A percentile compares a stretch with the other conserved stretches of the same genome.
Evolutionary conservation across 495 filamentous ascomycete genomes (phyloP).

Genomic region (Aspergillus steynii): DNA sequence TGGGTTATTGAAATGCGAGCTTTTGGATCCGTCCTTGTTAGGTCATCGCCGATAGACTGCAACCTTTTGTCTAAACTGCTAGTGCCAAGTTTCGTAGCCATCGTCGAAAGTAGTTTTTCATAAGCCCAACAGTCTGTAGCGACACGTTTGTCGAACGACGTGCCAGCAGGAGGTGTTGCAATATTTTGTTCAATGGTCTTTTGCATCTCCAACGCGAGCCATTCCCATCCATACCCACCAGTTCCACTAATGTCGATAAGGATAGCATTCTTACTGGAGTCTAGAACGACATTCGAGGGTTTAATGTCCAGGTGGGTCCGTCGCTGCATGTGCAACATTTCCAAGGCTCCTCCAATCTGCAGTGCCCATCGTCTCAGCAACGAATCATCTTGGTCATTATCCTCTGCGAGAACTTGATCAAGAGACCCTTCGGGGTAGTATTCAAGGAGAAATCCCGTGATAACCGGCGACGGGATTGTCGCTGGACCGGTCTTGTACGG

Average conservation of each 20-base stretch:
- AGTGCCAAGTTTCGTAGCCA: slow-evolving; percentile 14
- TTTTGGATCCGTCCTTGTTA: slow-evolving; percentile 17
- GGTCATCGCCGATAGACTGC: slow-evolving; percentile 9
- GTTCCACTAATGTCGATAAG: slow-evolving; percentile 24
- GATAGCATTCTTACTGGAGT: slow-evolving; percentile 19
- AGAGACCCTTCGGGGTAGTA: slow-evolving; percentile 22
- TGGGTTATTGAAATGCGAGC: slow-evolving; percentile 14
- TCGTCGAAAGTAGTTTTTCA: slow-evolving; percentile 19
- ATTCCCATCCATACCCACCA: slow-evolving; percentile 22
- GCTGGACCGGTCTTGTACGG: slow-evolving; percentile 16
- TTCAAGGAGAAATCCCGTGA: slow-evolving; percentile 23
- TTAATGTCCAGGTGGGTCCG: slow-evolving; percentile 28
- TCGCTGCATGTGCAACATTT: slow-evolving; percentile 8
- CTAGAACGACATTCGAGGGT: slow-evolving; percentile 24
- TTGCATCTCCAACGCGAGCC: slow-evolving; percentile 22
- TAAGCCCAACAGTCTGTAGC: slow-evolving; percentile 25
- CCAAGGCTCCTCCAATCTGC: slow-evolving; percentile 16
- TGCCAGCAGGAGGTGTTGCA: slow-evolving; percentile 12
- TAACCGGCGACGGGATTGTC: slow-evolving; percentile 8
- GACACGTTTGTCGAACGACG: slow-evolving; percentile 11
- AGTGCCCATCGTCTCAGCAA: slow-evolving; percentile 18
- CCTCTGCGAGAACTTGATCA: slow-evolving; percentile 9
- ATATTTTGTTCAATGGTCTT: slow-evolving; percentile 6
- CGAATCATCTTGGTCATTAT: slow-evolving; percentile 7
- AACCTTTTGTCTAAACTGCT: slow-evolving; percentile 8